These are phyloP conservation scores for Metschnikowia continentalis DNA, from an alignment of 805 yeast genomes.

Conservation along the genomic window DNA sequence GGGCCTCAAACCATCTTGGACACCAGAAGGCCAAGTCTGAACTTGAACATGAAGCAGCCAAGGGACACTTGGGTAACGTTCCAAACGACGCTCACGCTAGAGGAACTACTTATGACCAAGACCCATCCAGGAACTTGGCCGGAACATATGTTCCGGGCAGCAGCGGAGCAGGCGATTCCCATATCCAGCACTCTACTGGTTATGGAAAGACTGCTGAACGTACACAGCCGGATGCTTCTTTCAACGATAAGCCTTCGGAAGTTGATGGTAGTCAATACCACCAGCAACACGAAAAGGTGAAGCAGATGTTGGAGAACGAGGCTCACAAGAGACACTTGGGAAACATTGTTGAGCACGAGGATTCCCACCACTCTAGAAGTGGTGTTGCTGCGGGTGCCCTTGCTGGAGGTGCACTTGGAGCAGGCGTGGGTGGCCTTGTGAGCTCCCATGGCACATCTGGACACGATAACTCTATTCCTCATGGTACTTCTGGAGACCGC, in stretches of 20 bases:
- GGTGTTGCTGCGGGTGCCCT: not conserved
- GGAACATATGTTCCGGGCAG: not conserved
- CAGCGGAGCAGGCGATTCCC: not conserved
- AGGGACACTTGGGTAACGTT: constrained; percentile 10
- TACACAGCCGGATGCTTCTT: constrained; percentile 4
- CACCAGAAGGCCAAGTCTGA: constrained; percentile 9
- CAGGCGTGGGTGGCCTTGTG: constrained; percentile 6
- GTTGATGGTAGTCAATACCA: constrained; percentile 4
- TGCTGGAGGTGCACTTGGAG: not conserved
- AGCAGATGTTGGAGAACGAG: constrained; percentile 1
- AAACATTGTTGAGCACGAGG: not conserved
- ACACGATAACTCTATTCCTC: not conserved
- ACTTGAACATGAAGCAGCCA: constrained; percentile 9
- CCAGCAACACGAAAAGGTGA: constrained; percentile 6
- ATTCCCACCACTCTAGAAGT: not conserved
- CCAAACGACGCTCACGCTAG: not conserved
- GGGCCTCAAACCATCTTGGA: constrained; percentile 6
- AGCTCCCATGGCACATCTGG: not conserved
- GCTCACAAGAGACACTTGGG: constrained; percentile 5
- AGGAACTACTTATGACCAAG: not conserved
- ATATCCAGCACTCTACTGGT: not conserved
- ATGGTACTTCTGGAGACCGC: not conserved
- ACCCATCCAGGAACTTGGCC: not conserved
- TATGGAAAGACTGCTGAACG: not conserved
- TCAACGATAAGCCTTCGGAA: constrained; percentile 1